phyloP scores from a whole-genome alignment of 2,329 filamentous ascomycete genomes.

The Volutella citrinella region DNA sequence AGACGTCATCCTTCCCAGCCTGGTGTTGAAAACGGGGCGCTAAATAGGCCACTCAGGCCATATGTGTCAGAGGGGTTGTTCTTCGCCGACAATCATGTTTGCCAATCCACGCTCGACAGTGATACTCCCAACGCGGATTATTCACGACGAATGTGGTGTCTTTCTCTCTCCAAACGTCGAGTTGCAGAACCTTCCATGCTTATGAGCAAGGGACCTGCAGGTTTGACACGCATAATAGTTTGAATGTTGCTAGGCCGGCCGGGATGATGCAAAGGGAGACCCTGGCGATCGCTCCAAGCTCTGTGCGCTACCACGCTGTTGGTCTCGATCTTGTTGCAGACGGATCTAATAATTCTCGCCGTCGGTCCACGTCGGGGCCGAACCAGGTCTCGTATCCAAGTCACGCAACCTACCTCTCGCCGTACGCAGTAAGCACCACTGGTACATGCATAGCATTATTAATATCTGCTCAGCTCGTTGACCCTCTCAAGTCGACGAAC shows the following conservation, averaged over 20 bases:
- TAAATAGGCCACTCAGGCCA: too few relatives aligned
- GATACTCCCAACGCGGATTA: too few relatives aligned
- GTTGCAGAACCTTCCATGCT: slow-evolving; percentile 8
- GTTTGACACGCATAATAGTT: slow-evolving; percentile 24
- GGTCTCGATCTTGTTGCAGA: slow-evolving; percentile 18
- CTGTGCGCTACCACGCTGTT: slow-evolving; percentile 13
- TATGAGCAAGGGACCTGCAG: slow-evolving; percentile 20
- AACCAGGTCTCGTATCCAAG: slow-evolving; percentile 13
- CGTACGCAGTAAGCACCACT: neutral
- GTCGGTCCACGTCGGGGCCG: slow-evolving; percentile 8
- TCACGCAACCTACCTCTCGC: slow-evolving; percentile 4
- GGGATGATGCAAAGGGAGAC: slow-evolving; percentile 16
- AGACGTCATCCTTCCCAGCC: slow-evolving; percentile 12
- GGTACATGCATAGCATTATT: too few relatives aligned
- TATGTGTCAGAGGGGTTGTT: too few relatives aligned
- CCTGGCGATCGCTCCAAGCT: slow-evolving; percentile 23
- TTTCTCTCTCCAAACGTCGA: too few relatives aligned
- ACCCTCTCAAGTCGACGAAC: slow-evolving; percentile 1
- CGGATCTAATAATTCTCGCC: slow-evolving; percentile 12
- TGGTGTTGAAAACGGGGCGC: too few relatives aligned
- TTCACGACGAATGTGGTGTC: too few relatives aligned
- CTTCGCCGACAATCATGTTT: too few relatives aligned
- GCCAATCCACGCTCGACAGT: too few relatives aligned
- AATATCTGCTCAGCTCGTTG: slow-evolving; percentile 1
- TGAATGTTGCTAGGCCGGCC: slow-evolving; percentile 14